Evolutionary conservation across 116 monocot genomes (phyloP), one percentile per base, ranked within the genome.

Genomic region (Dioscorea cayenensis): DNA sequence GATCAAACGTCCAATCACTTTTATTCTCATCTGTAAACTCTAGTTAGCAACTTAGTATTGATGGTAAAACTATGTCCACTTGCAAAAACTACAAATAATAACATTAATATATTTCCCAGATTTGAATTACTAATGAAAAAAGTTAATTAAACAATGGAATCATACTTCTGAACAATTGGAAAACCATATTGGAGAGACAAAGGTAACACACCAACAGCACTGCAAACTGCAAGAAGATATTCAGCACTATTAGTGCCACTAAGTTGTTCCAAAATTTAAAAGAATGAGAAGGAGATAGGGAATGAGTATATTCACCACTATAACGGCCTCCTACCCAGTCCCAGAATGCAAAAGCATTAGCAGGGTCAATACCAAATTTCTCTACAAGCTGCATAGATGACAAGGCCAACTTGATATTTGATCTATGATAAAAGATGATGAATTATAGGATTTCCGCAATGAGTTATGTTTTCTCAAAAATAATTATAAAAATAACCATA

Each of bases 271-370:
- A 25, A 63, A 55, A 55, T 55, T 16, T 18, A 55, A 55, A 16
- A 19, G 55, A 7, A 55, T 55, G 14, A 36, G 68, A 36, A 51
- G 5, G 36, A 58, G 35, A 52, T 71, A 72, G 51, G 23, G 55
- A 14, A n/a, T 12, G 5, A 69, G 49, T 21, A 72, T 79, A 66
- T 60, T 75, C 73, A 96, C 96, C 96, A 83, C 92, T 96, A 77
- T 96, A 96, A 67, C 96, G 96, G 76, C 96, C 96, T 52, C 96
- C 96, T 83, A 96, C 96, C 96, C 92, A 96, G 68, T 96, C 96
- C 96, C 96, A 96, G 71, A 96, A 96, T 66, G 90, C 86, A 84
- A 96, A 96, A 71, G 92, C 82, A 88, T 96, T 96, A 52, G 78
- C 79, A 69, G 96, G 92, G 69, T 96, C 92, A 65, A 96, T 96